phyloP scores from a whole-genome alignment of 2,329 filamentous ascomycete genomes.

The Purpureocillium lavendulum region DNA sequence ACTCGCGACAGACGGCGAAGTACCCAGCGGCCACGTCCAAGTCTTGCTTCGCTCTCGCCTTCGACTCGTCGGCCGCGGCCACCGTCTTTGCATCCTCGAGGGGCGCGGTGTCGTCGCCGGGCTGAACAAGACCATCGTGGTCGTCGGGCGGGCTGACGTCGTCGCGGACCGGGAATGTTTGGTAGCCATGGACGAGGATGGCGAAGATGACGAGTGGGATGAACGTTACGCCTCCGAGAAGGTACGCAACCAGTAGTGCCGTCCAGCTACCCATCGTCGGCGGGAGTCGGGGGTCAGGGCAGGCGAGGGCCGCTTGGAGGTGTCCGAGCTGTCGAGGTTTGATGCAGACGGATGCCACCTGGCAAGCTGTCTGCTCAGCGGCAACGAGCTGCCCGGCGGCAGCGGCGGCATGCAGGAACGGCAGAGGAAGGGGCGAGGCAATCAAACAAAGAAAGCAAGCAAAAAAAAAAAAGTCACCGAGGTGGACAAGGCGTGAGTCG shows the following conservation, averaged over 20 bases:
- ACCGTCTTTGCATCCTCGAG: constrained; percentile 55
- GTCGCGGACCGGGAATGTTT: constrained; percentile 52
- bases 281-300: background rate
- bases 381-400: constrained; percentile 5
- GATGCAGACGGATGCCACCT: background rate
- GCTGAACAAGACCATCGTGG: constrained; percentile 38
- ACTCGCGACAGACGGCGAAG: constrained; percentile 92
- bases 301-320: no score
- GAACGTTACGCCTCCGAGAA: constrained; percentile 83
- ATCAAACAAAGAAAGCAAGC: background rate
- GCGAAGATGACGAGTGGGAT: constrained; percentile 60
- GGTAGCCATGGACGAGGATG: constrained; percentile 58
- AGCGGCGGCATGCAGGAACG: constrained; percentile 3
- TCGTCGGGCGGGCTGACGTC: constrained; percentile 22
- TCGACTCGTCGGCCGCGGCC: constrained; percentile 47
- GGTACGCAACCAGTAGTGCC: constrained; percentile 63
- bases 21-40: constrained; percentile 81
- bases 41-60: constrained; percentile 47
- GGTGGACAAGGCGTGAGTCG: background rate
- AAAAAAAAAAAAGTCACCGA: background rate
- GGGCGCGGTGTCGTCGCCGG: constrained; percentile 55
- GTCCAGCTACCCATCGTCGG: constrained; percentile 41
- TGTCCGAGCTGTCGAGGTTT: background rate
- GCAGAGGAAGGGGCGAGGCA: background rate
- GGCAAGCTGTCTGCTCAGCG: constrained; percentile 2